phyloP scores from a whole-genome alignment of 2,329 filamentous ascomycete genomes.

The Neofusicoccum kwambonambiense region DNA sequence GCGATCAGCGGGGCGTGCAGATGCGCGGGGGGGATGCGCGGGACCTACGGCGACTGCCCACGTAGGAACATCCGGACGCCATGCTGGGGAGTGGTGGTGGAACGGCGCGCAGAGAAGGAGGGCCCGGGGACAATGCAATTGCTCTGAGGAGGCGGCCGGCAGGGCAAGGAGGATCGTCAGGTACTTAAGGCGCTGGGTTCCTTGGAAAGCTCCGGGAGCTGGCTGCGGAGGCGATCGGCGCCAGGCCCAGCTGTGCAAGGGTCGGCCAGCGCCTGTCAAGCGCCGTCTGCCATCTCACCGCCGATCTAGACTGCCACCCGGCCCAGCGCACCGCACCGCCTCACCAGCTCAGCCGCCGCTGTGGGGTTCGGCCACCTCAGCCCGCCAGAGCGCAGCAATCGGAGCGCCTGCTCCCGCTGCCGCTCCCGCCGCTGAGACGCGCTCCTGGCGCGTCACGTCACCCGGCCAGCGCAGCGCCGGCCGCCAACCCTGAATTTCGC shows the following conservation, averaged over 20 bases:
- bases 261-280: not conserved
- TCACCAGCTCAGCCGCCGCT: not conserved
- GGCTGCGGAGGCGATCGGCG: not conserved
- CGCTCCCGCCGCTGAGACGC: not conserved
- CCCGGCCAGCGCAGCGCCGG: not conserved
- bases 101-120: not conserved
- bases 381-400: not conserved
- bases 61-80: slow-evolving; percentile 2
- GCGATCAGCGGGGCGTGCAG: not conserved
- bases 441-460: no score
- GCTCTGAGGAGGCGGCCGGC: not conserved
- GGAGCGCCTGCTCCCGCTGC: slow-evolving; percentile 7
- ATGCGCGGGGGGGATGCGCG: not conserved
- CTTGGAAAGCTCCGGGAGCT: not conserved
- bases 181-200: not conserved
- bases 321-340: not conserved
- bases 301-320: not conserved
- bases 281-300: not conserved
- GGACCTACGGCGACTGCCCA: slow-evolving; percentile 1
- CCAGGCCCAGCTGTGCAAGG: not conserved
- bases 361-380: not conserved
- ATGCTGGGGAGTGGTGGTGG: not conserved
- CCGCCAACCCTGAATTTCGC: not conserved
- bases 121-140: not conserved
- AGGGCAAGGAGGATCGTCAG: not conserved